These are phyloP conservation scores for Boletus sensibilis DNA, from an alignment of 768 basidiomycete genomes.

Conservation along the genomic window DNA sequence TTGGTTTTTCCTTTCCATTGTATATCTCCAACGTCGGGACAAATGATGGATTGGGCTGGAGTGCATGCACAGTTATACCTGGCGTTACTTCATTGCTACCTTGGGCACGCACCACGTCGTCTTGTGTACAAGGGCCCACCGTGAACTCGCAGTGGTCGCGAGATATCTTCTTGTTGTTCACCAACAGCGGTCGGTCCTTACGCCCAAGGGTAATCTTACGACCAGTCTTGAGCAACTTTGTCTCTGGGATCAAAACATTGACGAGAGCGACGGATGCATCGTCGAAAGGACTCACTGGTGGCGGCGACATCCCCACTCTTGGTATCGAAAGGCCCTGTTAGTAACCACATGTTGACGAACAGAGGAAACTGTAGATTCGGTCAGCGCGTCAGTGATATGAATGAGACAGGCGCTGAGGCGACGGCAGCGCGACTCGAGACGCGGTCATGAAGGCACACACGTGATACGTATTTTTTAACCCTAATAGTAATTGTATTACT, in stretches of 20 bases:
- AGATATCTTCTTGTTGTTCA: conserved; percentile 66
- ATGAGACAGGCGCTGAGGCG: neutral
- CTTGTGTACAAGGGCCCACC: conserved; percentile 50
- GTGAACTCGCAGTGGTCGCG: conserved; percentile 56
- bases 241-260: conserved; percentile 31
- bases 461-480: neutral
- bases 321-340: conserved; percentile 56
- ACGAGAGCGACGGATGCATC: conserved; percentile 24
- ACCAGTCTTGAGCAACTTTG: conserved; percentile 63
- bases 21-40: conserved; percentile 49
- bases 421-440: neutral
- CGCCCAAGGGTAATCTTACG: conserved; percentile 56
- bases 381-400: neutral
- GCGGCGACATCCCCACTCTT: conserved; percentile 33
- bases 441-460: conserved; percentile 4
- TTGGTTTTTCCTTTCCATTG: conserved; percentile 48
- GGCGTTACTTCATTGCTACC: neutral
- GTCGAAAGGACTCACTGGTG: conserved; percentile 38
- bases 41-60: conserved; percentile 48
- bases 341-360: conserved; percentile 46
- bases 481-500: too few species aligned
- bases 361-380: neutral
- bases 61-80: neutral
- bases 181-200: conserved; percentile 48
- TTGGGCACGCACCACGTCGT: conserved; percentile 52